phyloP scores from a whole-genome alignment of 768 basidiomycete species.

The Phylloporus rhodoxanthus region DNA sequence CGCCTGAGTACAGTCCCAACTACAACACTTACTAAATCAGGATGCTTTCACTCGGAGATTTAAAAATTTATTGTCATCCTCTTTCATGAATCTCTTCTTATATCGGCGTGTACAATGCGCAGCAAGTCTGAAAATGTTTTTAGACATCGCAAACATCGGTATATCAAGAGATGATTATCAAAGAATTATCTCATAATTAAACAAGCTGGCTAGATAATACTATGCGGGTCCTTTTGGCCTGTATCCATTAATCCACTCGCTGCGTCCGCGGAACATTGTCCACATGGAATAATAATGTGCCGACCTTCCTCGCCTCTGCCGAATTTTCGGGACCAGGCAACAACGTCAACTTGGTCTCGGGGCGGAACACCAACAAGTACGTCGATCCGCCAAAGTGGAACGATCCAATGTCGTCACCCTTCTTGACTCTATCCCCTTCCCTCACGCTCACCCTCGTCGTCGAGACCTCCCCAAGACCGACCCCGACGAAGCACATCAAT shows the following conservation, averaged over 20 bases:
- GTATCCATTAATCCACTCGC: not conserved
- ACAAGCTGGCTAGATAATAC: not conserved
- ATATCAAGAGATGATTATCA: not conserved
- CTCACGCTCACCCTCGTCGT: constrained; percentile 49
- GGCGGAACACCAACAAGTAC: constrained; percentile 42
- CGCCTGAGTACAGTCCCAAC: not conserved
- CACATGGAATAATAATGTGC: constrained; percentile 17
- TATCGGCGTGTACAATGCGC: not conserved
- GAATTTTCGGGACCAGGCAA: constrained; percentile 7
- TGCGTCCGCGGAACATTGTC: not conserved
- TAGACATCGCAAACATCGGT: not conserved
- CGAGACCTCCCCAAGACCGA: constrained; percentile 61
- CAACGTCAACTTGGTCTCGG: constrained; percentile 22
- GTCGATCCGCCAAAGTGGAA: constrained; percentile 63
- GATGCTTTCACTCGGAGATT: no score
- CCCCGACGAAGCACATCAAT: constrained; percentile 51
- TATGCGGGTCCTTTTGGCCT: not conserved
- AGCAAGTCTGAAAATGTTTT: not conserved
- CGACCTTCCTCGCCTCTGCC: constrained; percentile 11
- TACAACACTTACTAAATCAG: not conserved
- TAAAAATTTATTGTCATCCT: no score
- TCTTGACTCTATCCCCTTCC: constrained; percentile 39
- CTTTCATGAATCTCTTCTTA: not conserved
- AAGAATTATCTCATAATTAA: not conserved
- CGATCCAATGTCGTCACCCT: constrained; percentile 54